Base-by-base conservation (phyloP, 176 grass and related monocot species). In the Hordeum marinum region DNA sequence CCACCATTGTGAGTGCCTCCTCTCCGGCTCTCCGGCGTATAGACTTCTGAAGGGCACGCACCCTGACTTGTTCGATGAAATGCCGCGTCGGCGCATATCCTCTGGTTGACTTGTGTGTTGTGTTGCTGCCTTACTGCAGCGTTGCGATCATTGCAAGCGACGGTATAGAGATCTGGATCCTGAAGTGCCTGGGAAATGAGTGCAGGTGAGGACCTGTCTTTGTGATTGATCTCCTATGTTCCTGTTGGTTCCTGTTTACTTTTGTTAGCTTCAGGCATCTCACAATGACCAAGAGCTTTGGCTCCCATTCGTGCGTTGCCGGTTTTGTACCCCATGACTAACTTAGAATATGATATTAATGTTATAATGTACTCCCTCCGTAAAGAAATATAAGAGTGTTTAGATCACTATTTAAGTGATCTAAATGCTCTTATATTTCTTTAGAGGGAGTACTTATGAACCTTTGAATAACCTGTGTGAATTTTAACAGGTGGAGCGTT, bases 401-500 rank as follows among this genome's bases (percentile, higher is more conserved):
- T 29, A 29, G 29, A 29, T 29, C 29, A 29, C 29, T 29, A 29
- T 1, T 1, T 2, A 1, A 29, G 29, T 29, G 29, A 29, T 29
- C 29, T 29, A 29, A 29, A 29, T 1, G 1, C 1, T 29, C 29
- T 29, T 29, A 29, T 29, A 29, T 29, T 29, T 29, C 29, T 2
- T 29, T 29, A 29, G 29, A 29, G 29, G 29, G 29, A 29, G 29
- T 29, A 29, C 29, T 29, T 29, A 12, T 10, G n/a, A 65, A 73
- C 23, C 5, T 77, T 59, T 87, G 25, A 65, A 43, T 78, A 71
- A 77, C 70, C 18, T 23, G 46, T 34, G 14, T 67, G 63, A n/a
- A 5, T 87, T 90, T 32, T 85, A 40, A 77, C 70, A 97, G 91
- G 96, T 62, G 93, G 96, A 26, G 89, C 93, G 37, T 98, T 95